Evolutionary conservation across 2,329 filamentous ascomycete species (phyloP).

Genomic region (Aspergillus proliferans): DNA sequence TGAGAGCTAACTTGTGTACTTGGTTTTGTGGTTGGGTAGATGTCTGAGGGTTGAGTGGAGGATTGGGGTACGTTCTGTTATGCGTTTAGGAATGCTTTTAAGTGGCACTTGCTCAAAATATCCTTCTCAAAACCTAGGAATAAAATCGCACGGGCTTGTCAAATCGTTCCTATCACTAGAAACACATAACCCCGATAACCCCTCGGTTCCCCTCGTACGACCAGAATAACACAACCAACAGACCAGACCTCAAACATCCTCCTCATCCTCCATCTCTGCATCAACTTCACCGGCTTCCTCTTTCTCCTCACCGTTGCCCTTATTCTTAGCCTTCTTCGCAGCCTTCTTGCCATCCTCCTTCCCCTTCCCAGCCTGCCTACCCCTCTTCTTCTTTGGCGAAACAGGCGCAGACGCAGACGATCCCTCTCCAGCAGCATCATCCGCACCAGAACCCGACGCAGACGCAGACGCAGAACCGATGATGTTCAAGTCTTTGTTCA

Average conservation of each 20-base stretch:
- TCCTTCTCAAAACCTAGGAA: too few species aligned
- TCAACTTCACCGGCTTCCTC: slow-evolving; percentile 3
- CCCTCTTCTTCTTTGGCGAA: slow-evolving; percentile 1
- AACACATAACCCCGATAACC: too few species aligned
- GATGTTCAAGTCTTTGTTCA: slow-evolving; percentile 1
- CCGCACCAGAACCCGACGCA: neutral
- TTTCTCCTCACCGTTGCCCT: neutral
- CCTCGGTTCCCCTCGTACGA: neutral
- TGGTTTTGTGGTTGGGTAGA: too few species aligned
- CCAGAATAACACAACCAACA: neutral
- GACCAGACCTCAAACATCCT: neutral
- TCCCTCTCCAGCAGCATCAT: neutral
- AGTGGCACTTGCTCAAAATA: too few species aligned
- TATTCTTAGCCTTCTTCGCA: neutral
- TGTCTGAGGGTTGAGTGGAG: too few species aligned
- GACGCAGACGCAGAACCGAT: neutral
- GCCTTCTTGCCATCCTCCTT: neutral
- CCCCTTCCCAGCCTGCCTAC: neutral
- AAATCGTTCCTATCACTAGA: too few species aligned
- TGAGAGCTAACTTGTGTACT: neutral
- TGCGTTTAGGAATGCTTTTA: too few species aligned
- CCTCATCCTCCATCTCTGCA: neutral
- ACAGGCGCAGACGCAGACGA: neutral
- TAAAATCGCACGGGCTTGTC: too few species aligned
- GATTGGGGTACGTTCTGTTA: too few species aligned